Percentiles rank a stretch among this genome's conserved stretches.
Conservation (phyloP, 2,329 filamentous ascomycete genomes). For the Cladosporium sp. region DNA sequence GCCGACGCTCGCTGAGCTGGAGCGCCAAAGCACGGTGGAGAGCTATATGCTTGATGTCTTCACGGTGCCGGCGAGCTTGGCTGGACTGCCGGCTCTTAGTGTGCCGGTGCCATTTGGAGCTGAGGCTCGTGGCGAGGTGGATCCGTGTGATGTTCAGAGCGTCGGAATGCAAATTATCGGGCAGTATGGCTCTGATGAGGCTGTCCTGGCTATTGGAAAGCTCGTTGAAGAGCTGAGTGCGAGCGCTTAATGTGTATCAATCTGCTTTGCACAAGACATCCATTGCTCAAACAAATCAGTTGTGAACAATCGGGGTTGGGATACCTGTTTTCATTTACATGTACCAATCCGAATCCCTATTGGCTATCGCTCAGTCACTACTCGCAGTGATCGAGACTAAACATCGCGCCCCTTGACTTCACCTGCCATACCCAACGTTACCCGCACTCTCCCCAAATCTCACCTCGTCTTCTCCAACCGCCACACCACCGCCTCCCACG, state of each 20-base stretch:
- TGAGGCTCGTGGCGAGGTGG: slow-evolving; percentile 19
- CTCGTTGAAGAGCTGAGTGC: slow-evolving; percentile 24
- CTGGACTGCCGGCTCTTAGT: slow-evolving; percentile 84
- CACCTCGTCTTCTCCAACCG: slow-evolving; percentile 35
- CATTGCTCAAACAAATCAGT: neutral
- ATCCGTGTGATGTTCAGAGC: slow-evolving; percentile 39
- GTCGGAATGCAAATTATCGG: slow-evolving; percentile 74
- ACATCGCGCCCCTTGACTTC: neutral
- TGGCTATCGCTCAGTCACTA: neutral
- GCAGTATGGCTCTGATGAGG: slow-evolving; percentile 75
- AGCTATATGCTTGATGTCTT: slow-evolving; percentile 93
- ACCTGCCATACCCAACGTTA: slow-evolving; percentile 29
- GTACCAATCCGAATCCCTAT: neutral
- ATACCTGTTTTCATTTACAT: neutral
- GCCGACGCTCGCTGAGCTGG: slow-evolving; percentile 62
- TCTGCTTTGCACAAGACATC: neutral
- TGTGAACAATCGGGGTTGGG: neutral
- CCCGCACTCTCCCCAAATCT: slow-evolving; percentile 40
- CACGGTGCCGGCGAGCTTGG: slow-evolving; percentile 90
- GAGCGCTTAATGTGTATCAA: neutral
- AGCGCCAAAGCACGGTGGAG: slow-evolving; percentile 60
- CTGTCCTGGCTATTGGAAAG: slow-evolving; percentile 61
- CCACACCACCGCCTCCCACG: slow-evolving; percentile 12
- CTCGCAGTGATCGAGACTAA: neutral
- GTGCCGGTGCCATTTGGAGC: slow-evolving; percentile 61